phyloP scores from a whole-genome alignment of 306 rosid species.

The Glycine soja region DNA sequence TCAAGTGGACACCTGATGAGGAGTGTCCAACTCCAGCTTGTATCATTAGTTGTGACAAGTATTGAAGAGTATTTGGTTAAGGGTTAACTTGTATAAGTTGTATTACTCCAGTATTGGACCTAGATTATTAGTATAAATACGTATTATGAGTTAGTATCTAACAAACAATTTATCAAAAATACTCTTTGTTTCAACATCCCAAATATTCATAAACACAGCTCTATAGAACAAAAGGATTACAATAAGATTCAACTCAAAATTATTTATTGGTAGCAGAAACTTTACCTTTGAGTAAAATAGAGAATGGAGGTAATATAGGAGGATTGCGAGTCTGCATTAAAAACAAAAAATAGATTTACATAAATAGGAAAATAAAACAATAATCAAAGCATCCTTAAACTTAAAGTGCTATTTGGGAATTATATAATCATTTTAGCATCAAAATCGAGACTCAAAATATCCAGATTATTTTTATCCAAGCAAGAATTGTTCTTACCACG shows the following conservation, averaged over 20 bases:
- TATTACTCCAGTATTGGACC: neutral
- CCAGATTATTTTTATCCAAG: conserved; percentile 5
- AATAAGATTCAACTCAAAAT: conserved; percentile 1
- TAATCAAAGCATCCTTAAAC: neutral
- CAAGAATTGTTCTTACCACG: neutral
- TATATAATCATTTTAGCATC: neutral
- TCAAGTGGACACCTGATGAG: neutral
- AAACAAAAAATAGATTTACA: conserved; percentile 18
- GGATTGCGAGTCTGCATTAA: conserved; percentile 57
- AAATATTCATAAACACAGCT: conserved; percentile 17
- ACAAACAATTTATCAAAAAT: conserved; percentile 14
- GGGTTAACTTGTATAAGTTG: conserved; percentile 14
- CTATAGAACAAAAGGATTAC: conserved; percentile 2
- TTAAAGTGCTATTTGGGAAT: conserved; percentile 9
- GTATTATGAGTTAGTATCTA: neutral
- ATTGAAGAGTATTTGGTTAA: neutral
- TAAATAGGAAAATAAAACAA: neutral
- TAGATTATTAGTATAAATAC: neutral
- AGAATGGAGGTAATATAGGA: conserved; percentile 63
- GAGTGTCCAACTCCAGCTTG: neutral
- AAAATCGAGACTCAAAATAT: conserved; percentile 10
- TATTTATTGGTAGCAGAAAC: conserved; percentile 14
- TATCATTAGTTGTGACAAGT: neutral
- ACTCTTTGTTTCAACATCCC: neutral
- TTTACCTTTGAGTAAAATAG: conserved; percentile 53